Evolutionary conservation across 2,329 filamentous ascomycete species (phyloP), one percentile per base, ranked within the genome.

Genomic region (Colletotrichum tabaci): DNA sequence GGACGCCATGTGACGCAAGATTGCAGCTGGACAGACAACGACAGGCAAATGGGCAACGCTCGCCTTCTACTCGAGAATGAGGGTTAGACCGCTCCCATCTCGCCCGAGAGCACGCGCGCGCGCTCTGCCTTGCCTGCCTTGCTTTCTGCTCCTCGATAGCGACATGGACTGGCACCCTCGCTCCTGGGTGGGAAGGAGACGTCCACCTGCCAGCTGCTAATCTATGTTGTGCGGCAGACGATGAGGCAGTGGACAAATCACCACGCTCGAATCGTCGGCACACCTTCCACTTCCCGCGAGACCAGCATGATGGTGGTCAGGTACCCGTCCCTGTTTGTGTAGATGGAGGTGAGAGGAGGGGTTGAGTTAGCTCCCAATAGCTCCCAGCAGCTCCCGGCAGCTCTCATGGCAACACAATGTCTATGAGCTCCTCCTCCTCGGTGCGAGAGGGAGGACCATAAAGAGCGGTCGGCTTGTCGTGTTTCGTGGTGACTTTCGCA

Each of bases 1-100:
- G 66, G 66, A 23, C 61, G 67, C 70, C 70, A 72, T 71, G 66
- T 72, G 66, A 72, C 66, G 66, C 69, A 58, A 69, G 52, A 69
- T 72, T 64, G 60, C 69, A 69, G 57, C 66, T 61, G 42, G 53
- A 40, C 58, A 61, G 60, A 50, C 23, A 57, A 47, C 15, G 46
- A 38, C 52, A 21, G n/a, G 44, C 30, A 3, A 61, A 35, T 47
- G 57, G 50, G 50, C 50, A 5, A 53, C n/a, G 30, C 58, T 23
- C n/a, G 15, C 6, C 44, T 18, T 49, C 6, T 4, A 9, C 9
- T 47, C 13, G 58, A 23, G 18, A n/a, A 55, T 8, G 18, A 50
- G 26, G 38, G n/a, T 8, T 40, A 26, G 44, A 18, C 58, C 26
- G 58, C 58, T 50, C 18, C 26, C 58, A 35, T 35, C 30, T 35